Base-by-base conservation (phyloP, 1,284 basidiomycete species). In the Tremellales sp. region DNA sequence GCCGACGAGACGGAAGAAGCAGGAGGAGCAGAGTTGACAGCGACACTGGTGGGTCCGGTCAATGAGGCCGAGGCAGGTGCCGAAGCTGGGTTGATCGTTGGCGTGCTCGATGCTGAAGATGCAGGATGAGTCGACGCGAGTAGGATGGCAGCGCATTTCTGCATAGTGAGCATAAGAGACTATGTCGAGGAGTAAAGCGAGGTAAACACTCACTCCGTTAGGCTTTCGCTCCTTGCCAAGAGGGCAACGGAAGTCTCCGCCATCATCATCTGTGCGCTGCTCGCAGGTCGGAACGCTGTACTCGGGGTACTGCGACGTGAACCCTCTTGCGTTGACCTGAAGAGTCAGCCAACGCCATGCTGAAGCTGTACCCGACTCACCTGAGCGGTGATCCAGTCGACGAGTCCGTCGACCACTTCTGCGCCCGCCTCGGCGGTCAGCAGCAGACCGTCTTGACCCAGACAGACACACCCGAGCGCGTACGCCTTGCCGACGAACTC, bases 401-500 rank as follows among this genome's bases (percentile, higher is more conserved):
- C 36, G 6, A 46, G 25, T 11, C 45, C 45, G 22, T 39, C 35
- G 13, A 46, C 45, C 15, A 36, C 33, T 8, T 36, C 17, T 3
- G 35, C 36, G 11, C 33, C 19, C 37, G 45, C 45, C 21, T n/a
- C 45, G 21, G 35, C 45, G n/a, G 33, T 35, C 22, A 46, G n/a
- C 12, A 46, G 17, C 13, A 46, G 13, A 12, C 45, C 45, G 15
- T 45, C 43, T 13, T 33, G 27, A 15, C 45, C 45, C 12, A 46
- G 36, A 46, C 45, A 46, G 17, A 36, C 25, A 40, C 45, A 46
- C 25, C 33, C 45, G 3, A 37, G 19, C 12, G 45, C 45, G 22
- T 46, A 46, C 3, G 26, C 45, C 21, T 26, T 25, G 21, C 26
- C 23, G 22, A 21, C 22, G 35, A 46, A 37, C n/a, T 24, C 36